Conservation (phyloP, 2,329 filamentous ascomycete species). For the Hypoxylon sp. region DNA sequence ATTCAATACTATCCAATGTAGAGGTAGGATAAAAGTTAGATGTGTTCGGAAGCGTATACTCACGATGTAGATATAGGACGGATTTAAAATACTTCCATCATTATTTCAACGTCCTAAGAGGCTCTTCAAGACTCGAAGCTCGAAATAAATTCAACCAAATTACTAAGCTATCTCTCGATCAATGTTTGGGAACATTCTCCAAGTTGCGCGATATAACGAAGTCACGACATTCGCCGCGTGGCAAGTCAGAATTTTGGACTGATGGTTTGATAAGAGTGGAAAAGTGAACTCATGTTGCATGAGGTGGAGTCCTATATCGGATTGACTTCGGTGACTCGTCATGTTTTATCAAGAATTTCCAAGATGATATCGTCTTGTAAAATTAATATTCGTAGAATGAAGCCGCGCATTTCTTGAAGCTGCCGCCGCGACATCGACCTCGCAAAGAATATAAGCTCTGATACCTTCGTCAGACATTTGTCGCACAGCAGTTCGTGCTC, state of each 20-base stretch:
- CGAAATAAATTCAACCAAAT: no score
- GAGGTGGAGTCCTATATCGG: constrained; percentile 29
- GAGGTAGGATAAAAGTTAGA: no score
- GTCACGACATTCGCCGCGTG: constrained; percentile 2
- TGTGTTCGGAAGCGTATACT: no score
- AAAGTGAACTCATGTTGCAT: constrained; percentile 30
- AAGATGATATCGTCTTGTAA: background rate
- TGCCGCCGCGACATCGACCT: background rate
- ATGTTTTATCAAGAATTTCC: constrained; percentile 2
- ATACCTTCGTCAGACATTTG: constrained; percentile 6
- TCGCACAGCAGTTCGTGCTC: constrained; percentile 10
- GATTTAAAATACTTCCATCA: no score
- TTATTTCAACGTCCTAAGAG: no score
- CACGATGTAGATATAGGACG: no score
- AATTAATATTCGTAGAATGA: background rate
- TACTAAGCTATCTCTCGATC: background rate
- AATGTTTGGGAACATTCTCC: background rate
- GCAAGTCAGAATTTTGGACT: background rate
- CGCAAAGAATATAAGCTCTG: constrained; percentile 5
- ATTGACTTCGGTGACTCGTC: constrained; percentile 17
- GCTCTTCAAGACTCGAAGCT: no score
- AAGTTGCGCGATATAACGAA: background rate
- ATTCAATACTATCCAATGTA: no score
- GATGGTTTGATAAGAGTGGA: constrained; percentile 29
- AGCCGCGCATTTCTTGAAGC: background rate